phyloP scores from a whole-genome alignment of 2,329 filamentous ascomycete species.

The Colletotrichum sp. region DNA sequence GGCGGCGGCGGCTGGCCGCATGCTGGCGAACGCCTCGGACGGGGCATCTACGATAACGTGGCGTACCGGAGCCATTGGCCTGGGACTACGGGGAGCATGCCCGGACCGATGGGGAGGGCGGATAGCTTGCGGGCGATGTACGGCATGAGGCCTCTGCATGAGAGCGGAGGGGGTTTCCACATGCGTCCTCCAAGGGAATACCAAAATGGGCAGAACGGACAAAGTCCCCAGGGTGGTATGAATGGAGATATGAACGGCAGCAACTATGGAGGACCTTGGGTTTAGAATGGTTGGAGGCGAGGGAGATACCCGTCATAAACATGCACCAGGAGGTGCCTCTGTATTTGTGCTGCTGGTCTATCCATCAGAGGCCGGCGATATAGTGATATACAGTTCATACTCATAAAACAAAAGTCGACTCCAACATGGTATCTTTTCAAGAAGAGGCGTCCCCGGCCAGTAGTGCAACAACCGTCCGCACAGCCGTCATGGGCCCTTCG shows the following conservation, averaged over 20 bases:
- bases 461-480: conserved; percentile 65
- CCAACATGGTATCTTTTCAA: neutral
- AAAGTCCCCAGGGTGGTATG: neutral
- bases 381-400: neutral
- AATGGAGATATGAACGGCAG: neutral
- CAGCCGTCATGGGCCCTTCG: conserved; percentile 60
- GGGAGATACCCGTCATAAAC: neutral
- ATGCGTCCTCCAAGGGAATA: neutral
- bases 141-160: neutral
- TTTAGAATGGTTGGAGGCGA: neutral
- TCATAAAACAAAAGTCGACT: neutral
- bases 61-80: neutral
- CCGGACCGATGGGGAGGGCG: neutral
- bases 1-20: neutral
- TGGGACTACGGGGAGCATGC: neutral
- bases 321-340: neutral
- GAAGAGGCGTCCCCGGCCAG: conserved; percentile 48
- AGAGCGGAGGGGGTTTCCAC: neutral
- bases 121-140: neutral
- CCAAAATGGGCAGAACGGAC: neutral
- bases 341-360: neutral
- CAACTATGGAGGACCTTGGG: neutral
- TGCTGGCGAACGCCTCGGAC: neutral
- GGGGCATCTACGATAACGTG: neutral
- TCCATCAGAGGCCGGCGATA: neutral